Percentiles rank a stretch among this genome's conserved stretches.
Evolutionary conservation across 768 basidiomycete species (phyloP).

Genomic region (Cystoderma amianthinum): DNA sequence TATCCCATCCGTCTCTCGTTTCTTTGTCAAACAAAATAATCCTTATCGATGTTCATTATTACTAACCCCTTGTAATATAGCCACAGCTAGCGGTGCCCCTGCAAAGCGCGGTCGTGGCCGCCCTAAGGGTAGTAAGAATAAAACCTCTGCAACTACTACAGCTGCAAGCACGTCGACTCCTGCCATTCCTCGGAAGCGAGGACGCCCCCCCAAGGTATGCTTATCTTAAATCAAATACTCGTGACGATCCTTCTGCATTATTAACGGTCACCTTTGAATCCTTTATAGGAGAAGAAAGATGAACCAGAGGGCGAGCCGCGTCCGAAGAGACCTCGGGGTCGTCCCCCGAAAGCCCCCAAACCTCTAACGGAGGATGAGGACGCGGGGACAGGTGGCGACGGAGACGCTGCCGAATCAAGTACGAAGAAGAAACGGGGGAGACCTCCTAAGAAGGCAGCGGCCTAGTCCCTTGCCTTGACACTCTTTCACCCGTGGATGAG

Average conservation of each 20-base stretch:
- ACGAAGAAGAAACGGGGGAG: slow-evolving; percentile 69
- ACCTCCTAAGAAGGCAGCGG: slow-evolving; percentile 49
- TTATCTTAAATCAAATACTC: neutral
- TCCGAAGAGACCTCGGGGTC: slow-evolving; percentile 65
- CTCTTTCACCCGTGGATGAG: slow-evolving; percentile 6
- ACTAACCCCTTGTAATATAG: slow-evolving; percentile 8
- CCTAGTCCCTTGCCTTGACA: slow-evolving; percentile 15
- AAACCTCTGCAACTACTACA: slow-evolving; percentile 22
- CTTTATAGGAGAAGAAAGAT: slow-evolving; percentile 34
- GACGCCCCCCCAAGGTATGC: slow-evolving; percentile 60
- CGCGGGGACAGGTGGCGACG: slow-evolving; percentile 16
- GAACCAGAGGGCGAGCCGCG: slow-evolving; percentile 40
- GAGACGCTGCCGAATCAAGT: slow-evolving; percentile 38
- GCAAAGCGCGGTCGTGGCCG: slow-evolving; percentile 83
- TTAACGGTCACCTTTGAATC: neutral
- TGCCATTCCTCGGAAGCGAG: slow-evolving; percentile 45
- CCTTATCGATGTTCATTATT: slow-evolving; percentile 16
- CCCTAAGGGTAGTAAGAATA: slow-evolving; percentile 83
- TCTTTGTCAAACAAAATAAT: slow-evolving; percentile 27
- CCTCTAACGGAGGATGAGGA: slow-evolving; percentile 32
- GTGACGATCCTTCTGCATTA: neutral
- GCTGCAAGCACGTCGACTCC: slow-evolving; percentile 27
- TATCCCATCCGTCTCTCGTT: slow-evolving; percentile 9
- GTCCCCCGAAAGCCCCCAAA: slow-evolving; percentile 65
- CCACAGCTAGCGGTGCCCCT: slow-evolving; percentile 28